phyloP scores from a whole-genome alignment of 2,329 filamentous ascomycete species.

The Pseudogymnoascus sp. region DNA sequence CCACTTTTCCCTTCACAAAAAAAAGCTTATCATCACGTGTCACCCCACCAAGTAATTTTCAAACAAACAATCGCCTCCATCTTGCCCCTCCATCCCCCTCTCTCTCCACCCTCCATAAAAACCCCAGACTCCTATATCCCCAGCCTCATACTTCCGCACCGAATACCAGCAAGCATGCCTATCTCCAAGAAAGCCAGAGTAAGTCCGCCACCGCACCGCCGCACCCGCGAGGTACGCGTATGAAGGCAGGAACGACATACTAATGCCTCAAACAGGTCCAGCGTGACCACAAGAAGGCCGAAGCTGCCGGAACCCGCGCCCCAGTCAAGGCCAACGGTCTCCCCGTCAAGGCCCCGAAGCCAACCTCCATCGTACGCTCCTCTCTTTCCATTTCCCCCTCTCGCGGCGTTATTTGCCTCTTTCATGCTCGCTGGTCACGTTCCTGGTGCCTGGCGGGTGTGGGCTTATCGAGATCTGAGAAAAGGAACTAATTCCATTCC shows the following conservation, averaged over 20 bases:
- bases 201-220: constrained; percentile 11
- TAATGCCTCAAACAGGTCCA: constrained; percentile 32
- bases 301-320: constrained; percentile 45
- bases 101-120: background rate
- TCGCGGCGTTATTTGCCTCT: constrained; percentile 9
- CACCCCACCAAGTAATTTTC: background rate
- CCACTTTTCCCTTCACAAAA: background rate
- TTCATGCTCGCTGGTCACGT: background rate
- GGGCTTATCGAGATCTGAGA: constrained; percentile 13
- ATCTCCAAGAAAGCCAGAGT: constrained; percentile 43
- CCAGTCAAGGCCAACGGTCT: constrained; percentile 48
- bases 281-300: constrained; percentile 49
- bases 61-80: background rate
- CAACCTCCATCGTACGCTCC: constrained; percentile 39
- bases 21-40: constrained; percentile 6
- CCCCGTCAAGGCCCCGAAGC: constrained; percentile 47
- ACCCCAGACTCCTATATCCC: background rate
- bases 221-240: background rate
- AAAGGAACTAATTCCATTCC: constrained; percentile 4
- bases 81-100: background rate
- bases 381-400: background rate
- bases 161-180: constrained; percentile 32
- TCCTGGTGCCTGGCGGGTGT: background rate
- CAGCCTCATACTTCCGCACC: background rate
- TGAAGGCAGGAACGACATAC: background rate